A percentile compares a stretch with the other conserved stretches of the same genome.
phyloP scores from a whole-genome alignment of 306 rosid species.

The Cucumis hystrix region DNA sequence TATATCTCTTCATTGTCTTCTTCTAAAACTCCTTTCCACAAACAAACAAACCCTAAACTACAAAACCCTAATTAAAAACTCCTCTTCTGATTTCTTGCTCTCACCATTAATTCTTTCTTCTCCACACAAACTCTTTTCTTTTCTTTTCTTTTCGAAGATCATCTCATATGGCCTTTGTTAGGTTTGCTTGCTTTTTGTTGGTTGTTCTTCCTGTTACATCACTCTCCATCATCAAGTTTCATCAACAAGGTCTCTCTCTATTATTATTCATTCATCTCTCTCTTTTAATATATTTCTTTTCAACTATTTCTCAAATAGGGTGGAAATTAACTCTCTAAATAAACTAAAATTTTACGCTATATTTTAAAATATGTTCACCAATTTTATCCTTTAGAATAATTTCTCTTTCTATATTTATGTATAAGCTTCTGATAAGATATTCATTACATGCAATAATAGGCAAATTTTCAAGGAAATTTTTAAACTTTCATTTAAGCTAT shows the following conservation, averaged over 20 bases:
- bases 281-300: not conserved
- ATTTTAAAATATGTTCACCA: no score
- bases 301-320: not conserved
- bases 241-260: not conserved
- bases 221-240: not conserved
- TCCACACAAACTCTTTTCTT: no score
- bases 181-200: slow-evolving; percentile 10
- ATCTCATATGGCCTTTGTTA: not conserved
- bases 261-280: not conserved
- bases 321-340: not conserved
- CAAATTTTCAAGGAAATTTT: no score
- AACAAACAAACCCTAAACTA: not conserved
- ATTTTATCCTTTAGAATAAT: no score
- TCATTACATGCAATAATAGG: no score
- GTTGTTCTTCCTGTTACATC: slow-evolving; percentile 11
- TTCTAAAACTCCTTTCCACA: not conserved
- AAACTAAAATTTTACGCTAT: no score
- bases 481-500: no score
- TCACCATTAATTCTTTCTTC: not conserved
- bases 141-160: not conserved
- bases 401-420: no score
- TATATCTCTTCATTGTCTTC: not conserved
- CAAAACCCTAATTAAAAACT: not conserved
- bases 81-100: not conserved
- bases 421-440: no score